A percentile compares a stretch with the other conserved stretches of the same genome.
phyloP scores from a whole-genome alignment of 2,329 filamentous ascomycete species.

The Whalleya microplaca region DNA sequence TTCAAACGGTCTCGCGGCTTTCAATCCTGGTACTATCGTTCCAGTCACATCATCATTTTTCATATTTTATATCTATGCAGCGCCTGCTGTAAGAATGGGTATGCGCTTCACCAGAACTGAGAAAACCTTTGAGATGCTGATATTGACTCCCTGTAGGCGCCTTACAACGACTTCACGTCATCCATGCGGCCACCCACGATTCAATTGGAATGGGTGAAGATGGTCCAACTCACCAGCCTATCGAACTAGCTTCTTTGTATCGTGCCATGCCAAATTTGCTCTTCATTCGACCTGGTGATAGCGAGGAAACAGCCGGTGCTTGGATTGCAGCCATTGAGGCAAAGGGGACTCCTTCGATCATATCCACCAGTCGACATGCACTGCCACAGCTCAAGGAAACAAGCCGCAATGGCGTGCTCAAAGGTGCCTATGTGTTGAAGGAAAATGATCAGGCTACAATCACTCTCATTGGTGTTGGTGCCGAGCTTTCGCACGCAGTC shows the following conservation, averaged over 20 bases:
- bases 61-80: constrained; percentile 58
- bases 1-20: constrained; percentile 63
- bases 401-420: constrained; percentile 40
- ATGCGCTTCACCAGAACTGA: constrained; percentile 29
- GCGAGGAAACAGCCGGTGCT: constrained; percentile 60
- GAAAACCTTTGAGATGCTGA: not conserved
- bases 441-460: constrained; percentile 41
- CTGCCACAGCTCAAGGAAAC: constrained; percentile 41
- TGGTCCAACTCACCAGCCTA: constrained; percentile 65
- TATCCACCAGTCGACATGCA: constrained; percentile 48
- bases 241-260: constrained; percentile 59
- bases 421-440: constrained; percentile 46
- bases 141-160: not conserved
- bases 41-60: constrained; percentile 60
- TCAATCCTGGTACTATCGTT: constrained; percentile 51
- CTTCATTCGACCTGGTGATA: constrained; percentile 63
- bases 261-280: constrained; percentile 65
- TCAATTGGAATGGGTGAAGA: constrained; percentile 61
- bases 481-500: constrained; percentile 47
- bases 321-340: constrained; percentile 51
- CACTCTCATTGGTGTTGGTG: constrained; percentile 43
- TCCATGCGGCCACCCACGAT: constrained; percentile 4
- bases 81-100: constrained; percentile 45
- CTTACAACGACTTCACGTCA: not conserved
- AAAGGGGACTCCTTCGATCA: constrained; percentile 42